Evolutionary conservation across 2,329 filamentous ascomycete species (phyloP).

Genomic region (Ascochyta koolunga): DNA sequence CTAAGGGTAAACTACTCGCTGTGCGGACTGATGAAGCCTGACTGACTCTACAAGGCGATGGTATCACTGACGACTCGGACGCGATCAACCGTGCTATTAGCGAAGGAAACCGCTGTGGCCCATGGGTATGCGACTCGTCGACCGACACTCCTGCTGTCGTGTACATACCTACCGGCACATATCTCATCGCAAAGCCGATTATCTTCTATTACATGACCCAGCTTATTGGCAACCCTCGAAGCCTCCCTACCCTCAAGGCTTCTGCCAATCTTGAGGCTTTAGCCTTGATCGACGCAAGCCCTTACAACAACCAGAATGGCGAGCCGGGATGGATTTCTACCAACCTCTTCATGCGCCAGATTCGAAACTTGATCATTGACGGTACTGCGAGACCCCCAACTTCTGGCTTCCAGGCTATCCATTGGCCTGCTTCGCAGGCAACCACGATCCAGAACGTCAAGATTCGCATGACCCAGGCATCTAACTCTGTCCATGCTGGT

Average conservation of each 20-base stretch:
- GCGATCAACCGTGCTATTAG: conserved; percentile 61
- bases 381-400: conserved; percentile 56
- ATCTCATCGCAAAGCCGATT: conserved; percentile 57
- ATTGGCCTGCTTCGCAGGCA: conserved; percentile 56
- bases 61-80: conserved; percentile 55
- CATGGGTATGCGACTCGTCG: conserved; percentile 51
- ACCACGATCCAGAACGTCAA: conserved; percentile 56
- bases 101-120: conserved; percentile 52
- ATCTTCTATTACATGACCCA: conserved; percentile 70
- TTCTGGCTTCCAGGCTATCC: conserved; percentile 55
- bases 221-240: conserved; percentile 65
- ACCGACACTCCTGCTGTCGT: conserved; percentile 62
- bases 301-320: conserved; percentile 46
- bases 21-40: not conserved
- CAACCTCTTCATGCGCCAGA: conserved; percentile 68
- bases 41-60: conserved; percentile 40
- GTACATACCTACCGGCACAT: conserved; percentile 66
- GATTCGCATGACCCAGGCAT: conserved; percentile 49
- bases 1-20: conserved; percentile 41
- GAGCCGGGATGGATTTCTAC: conserved; percentile 57
- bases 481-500: conserved; percentile 56
- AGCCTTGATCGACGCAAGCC: conserved; percentile 66
- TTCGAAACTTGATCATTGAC: conserved; percentile 70
- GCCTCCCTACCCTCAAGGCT: conserved; percentile 62
- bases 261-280: conserved; percentile 59